Base-by-base conservation (phyloP, 305 asterid species). In the Euphrasia arctica region DNA sequence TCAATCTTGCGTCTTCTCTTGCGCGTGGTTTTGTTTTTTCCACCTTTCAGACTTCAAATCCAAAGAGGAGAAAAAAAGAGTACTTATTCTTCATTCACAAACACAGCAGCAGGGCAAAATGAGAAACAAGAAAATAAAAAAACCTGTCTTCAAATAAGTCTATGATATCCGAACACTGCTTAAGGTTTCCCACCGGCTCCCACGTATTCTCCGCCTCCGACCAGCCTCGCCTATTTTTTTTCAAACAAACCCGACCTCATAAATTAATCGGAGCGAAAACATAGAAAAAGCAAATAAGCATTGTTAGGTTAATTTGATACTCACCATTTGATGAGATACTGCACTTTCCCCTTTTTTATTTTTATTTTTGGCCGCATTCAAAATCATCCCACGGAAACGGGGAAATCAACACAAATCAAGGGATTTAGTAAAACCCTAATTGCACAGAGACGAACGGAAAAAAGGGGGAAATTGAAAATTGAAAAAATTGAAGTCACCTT, bases 281-380 rank as follows among this genome's bases (percentile, higher is more conserved):
- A 36, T 0, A 36, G 3, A 12, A 47, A 12, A n/a, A 4, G 0
- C 5, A 47, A 45, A 12, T 1, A 45, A 45, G 51, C 15, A 45
- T 12, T n/a, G 1, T n/a, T 1, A 6, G 43, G 43, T 39, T 6
- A 18, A 18, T 18, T 8, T 39, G 43, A 39, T 15, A 59, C 64
- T 59, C 50, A 93, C 99, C 99, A 93, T 82, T 93, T 93, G 58
- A 93, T 88, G 60, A 88, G 86, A 75, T 93, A 93, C 82, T 93
- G 95, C 64, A 77, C 82, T 78, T 84, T 75, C 15, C 99, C 97
- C 97, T 90, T 70, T 66, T 70, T 66, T 28, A 60, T 71, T 77
- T 76, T 55, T 41, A 18, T 18, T 18, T 18, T 18, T 54, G 15
- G 70, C 78, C 58, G 80, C 79, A 78, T 68, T 78, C 72, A 78